These are phyloP conservation scores for Capronia americana DNA, from an alignment of 2,329 filamentous ascomycete genomes.

Conservation along the genomic window DNA sequence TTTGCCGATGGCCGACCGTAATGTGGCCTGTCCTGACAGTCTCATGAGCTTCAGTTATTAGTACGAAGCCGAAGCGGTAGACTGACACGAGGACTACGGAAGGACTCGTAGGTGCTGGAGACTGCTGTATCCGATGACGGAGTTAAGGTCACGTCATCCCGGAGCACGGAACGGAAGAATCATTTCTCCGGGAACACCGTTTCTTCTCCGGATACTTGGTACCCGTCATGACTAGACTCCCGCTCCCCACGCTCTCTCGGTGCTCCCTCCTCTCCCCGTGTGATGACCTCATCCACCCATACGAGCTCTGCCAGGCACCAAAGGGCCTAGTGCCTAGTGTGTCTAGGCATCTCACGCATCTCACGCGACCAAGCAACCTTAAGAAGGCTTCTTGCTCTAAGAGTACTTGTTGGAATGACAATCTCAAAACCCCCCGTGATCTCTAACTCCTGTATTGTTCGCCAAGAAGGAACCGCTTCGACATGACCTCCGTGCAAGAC, in stretches of 20 bases:
- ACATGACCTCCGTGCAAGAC: conserved; percentile 39
- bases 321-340: not conserved
- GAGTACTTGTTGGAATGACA: not conserved
- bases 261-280: too few relatives aligned
- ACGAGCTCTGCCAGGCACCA: not conserved
- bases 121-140: not conserved
- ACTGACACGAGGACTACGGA: not conserved
- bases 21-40: not conserved
- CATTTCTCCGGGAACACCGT: not conserved
- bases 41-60: not conserved
- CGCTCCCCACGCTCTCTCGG: too few relatives aligned
- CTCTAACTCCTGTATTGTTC: not conserved
- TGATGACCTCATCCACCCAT: not conserved
- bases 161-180: not conserved
- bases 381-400: not conserved
- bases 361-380: not conserved
- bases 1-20: not conserved
- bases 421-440: not conserved
- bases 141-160: not conserved
- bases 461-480: not conserved
- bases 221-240: too few relatives aligned
- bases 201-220: not conserved
- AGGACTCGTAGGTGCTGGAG: not conserved
- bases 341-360: not conserved
- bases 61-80: not conserved